Percentiles rank a stretch among this genome's conserved stretches.
Evolutionary conservation across 2,329 filamentous ascomycete genomes (phyloP).

Genomic region (Pseudopithomyces maydicus): DNA sequence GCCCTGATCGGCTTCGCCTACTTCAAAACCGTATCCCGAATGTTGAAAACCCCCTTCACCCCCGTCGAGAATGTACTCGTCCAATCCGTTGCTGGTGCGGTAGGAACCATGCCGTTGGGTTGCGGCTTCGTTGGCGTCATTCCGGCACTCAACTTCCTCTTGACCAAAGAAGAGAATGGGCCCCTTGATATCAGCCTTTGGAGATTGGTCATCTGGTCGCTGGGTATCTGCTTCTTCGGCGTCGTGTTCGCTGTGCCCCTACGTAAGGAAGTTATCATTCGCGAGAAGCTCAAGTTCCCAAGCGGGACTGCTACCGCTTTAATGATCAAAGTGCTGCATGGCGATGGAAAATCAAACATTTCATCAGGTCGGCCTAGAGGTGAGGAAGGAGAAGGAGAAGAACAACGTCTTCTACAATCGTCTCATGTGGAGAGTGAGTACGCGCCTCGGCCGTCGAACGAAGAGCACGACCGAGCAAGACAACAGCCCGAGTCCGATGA

Average conservation of each 20-base stretch:
- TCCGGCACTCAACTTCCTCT: slow-evolving; percentile 85
- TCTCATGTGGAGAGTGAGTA: slow-evolving; percentile 26
- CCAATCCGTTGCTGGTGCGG: slow-evolving; percentile 92
- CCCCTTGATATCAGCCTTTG: slow-evolving; percentile 73
- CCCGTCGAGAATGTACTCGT: slow-evolving; percentile 97
- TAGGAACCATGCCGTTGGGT: slow-evolving; percentile 95
- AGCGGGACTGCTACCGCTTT: slow-evolving; percentile 94
- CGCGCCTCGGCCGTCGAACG: slow-evolving; percentile 23
- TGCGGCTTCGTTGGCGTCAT: slow-evolving; percentile 96
- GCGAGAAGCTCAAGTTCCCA: slow-evolving; percentile 91
- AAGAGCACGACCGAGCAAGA: slow-evolving; percentile 18
- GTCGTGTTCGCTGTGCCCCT: slow-evolving; percentile 95
- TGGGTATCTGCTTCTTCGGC: slow-evolving; percentile 94
- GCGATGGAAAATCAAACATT: slow-evolving; percentile 47
- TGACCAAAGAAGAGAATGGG: slow-evolving; percentile 77
- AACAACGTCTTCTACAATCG: slow-evolving; percentile 39
- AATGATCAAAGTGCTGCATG: slow-evolving; percentile 89
- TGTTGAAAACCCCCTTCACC: slow-evolving; percentile 80
- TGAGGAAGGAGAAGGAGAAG: slow-evolving; percentile 33
- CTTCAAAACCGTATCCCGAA: slow-evolving; percentile 77
- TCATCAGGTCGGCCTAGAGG: slow-evolving; percentile 8
- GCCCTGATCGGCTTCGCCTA: slow-evolving; percentile 93
- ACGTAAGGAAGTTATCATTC: slow-evolving; percentile 87
- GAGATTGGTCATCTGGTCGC: slow-evolving; percentile 85
- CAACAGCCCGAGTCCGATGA: slow-evolving; percentile 35